Percentiles rank a stretch among this genome's conserved stretches.
Conservation (phyloP, 305 asterid species). For the Rubia tinctorum region DNA sequence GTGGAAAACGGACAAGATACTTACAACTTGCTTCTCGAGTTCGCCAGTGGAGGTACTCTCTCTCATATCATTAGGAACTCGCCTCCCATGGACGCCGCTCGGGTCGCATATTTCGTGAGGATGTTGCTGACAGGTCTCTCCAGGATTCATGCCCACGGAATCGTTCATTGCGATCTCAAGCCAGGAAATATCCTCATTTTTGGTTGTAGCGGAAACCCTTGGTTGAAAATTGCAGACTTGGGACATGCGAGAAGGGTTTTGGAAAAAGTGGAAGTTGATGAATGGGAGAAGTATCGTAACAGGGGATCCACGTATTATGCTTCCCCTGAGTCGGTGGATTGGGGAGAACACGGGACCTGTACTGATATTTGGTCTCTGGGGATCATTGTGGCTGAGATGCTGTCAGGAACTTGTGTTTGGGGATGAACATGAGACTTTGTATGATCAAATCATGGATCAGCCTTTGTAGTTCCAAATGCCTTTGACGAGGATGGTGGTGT, state of each 20-base stretch:
- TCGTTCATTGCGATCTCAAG: neutral
- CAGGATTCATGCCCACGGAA: neutral
- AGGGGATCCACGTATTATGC: neutral
- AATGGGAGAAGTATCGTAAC: neutral
- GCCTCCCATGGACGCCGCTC: neutral
- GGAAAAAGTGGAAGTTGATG: no score
- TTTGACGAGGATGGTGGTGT: neutral
- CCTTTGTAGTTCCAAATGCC: neutral
- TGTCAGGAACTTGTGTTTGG: neutral
- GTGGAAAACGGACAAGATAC: neutral
- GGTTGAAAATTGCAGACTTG: neutral
- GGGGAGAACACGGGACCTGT: neutral
- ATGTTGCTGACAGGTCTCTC: neutral
- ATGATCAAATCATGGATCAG: neutral
- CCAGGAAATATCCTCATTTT: neutral
- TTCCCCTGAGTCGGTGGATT: neutral
- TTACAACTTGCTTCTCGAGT: slow-evolving; percentile 4
- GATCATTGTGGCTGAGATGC: neutral
- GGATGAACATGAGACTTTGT: neutral
- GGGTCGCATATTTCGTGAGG: neutral
- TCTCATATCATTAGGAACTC: neutral
- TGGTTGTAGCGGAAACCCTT: neutral
- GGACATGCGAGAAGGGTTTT: neutral
- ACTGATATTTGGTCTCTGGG: neutral
- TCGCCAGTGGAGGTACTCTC: neutral